phyloP scores from a whole-genome alignment of 1,284 basidiomycete genomes.

The Ceratobasidium sp. region DNA sequence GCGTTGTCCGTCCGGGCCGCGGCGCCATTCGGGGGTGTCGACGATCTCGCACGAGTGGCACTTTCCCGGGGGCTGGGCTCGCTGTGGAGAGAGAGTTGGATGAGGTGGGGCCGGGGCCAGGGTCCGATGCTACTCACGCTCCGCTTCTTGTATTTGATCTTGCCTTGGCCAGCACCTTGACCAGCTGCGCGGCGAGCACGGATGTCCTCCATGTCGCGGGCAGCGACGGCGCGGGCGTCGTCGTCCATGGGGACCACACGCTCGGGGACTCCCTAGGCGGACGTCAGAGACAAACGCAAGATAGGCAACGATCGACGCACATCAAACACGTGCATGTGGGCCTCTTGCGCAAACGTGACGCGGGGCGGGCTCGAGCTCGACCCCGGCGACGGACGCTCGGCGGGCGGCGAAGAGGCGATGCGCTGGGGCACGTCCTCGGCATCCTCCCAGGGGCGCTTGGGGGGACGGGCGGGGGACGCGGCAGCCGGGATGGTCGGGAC shows the following conservation, averaged over 20 bases:
- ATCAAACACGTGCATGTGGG: conserved; percentile 35
- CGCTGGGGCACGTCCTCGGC: background rate
- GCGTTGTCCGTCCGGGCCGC: conserved; percentile 42
- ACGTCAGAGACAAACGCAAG: background rate
- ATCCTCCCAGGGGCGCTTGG: conserved; percentile 34
- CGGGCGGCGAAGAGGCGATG: conserved; percentile 16
- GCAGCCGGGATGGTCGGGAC: background rate
- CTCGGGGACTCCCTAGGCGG: conserved; percentile 7
- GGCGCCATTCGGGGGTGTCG: conserved; percentile 44
- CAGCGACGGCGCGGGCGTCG: conserved; percentile 4
- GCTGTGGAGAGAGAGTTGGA: conserved; percentile 4
- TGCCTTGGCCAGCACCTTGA: background rate
- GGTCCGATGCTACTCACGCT: conserved; percentile 34
- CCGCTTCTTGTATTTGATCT: conserved; percentile 42
- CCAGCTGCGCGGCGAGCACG: conserved; percentile 7
- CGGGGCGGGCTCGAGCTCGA: background rate
- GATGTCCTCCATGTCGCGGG: conserved; percentile 34
- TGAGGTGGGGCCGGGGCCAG: background rate
- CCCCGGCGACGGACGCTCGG: conserved; percentile 9
- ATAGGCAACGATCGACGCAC: conserved; percentile 5
- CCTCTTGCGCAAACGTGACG: conserved; percentile 8
- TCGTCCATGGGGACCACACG: conserved; percentile 3
- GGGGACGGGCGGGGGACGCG: background rate
- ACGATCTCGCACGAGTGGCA: conserved; percentile 41
- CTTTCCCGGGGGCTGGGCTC: conserved; percentile 39